phyloP scores from a whole-genome alignment of 495 filamentous ascomycete genomes.

The Penicillium cataractarum region DNA sequence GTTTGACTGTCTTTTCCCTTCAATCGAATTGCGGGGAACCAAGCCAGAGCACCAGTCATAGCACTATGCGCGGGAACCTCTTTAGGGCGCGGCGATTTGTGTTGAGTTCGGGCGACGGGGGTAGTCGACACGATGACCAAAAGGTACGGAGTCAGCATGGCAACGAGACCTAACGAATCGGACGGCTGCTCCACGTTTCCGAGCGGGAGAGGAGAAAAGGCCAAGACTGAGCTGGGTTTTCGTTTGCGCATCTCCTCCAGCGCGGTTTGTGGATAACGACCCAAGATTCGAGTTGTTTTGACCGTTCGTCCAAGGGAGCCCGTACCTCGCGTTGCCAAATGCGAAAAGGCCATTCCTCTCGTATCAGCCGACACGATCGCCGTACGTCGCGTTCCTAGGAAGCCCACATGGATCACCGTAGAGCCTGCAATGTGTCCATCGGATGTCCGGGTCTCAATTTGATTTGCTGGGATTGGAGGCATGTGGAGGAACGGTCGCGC shows the following conservation, averaged over 20 bases:
- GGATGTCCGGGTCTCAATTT: slow-evolving; percentile 62
- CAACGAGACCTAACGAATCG: slow-evolving; percentile 87
- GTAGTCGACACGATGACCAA: slow-evolving; percentile 97
- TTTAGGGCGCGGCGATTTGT: slow-evolving; percentile 87
- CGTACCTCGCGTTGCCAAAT: slow-evolving; percentile 88
- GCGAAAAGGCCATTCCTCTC: slow-evolving; percentile 96
- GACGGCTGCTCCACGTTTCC: slow-evolving; percentile 89
- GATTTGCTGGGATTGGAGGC: slow-evolving; percentile 67
- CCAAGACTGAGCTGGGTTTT: slow-evolving; percentile 94
- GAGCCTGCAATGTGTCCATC: slow-evolving; percentile 84
- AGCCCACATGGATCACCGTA: slow-evolving; percentile 85
- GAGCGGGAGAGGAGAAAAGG: slow-evolving; percentile 86
- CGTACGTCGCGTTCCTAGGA: slow-evolving; percentile 93
- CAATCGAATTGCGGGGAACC: slow-evolving; percentile 94
- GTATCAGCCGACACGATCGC: slow-evolving; percentile 98
- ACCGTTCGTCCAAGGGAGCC: slow-evolving; percentile 83
- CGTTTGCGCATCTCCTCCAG: slow-evolving; percentile 62
- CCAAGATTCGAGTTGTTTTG: slow-evolving; percentile 86
- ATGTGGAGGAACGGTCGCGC: slow-evolving; percentile 89
- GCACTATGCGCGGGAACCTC: slow-evolving; percentile 87
- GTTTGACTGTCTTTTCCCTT: slow-evolving; percentile 67
- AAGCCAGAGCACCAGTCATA: slow-evolving; percentile 90
- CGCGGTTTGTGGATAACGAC: slow-evolving; percentile 75
- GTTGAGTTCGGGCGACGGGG: slow-evolving; percentile 91
- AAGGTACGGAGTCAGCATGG: slow-evolving; percentile 94